Base-by-base conservation (phyloP, 1,284 basidiomycete genomes). In the Boletus subluridellus region DNA sequence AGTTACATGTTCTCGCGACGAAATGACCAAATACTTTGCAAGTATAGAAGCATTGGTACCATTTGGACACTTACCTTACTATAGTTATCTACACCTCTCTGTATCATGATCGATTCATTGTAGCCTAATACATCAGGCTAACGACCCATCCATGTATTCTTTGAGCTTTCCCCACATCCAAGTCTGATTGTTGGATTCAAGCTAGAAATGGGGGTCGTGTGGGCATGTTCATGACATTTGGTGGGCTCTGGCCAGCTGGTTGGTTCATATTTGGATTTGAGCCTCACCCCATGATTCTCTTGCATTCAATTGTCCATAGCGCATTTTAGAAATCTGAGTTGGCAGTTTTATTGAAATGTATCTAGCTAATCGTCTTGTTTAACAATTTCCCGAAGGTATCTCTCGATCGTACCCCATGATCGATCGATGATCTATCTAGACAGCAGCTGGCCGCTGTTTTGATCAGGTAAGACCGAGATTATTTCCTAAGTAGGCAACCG, bases 1-100 rank as follows among this genome's bases (percentile, higher is more conserved):
- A 89, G 69, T 68, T 90, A 41, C 86, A 91, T 55, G 79, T 89
- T 55, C 76, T 76, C 48, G 72, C 77, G 21, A 72, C 78, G 2
- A 79, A 82, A 60, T 74, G 55, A 73, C 44, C 12, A 26, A 21
- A 52, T 38, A 52, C 17, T 15, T 42, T 49, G 12, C 52, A 49
- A 9, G 30, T 37, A 49, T 54, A 42, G 45, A 50, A 50, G 28
- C 8, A 49, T 52, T 38, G 7, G 38, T 7, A 41, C 21, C 2
- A 35, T 32, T 17, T 52, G 62, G 58, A 68, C 57, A 37, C 10
- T 48, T 32, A 39, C 7, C 21, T 51, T 34, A 9, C 45, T 54
- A 42, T 50, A 61, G 30, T 24, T 30, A 48, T 39, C 24, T 47
- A 35, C 32, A 53, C 24, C 3, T 21, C 10, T n/a, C 35, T 58